Evolutionary conservation across 2,329 filamentous ascomycete species (phyloP), one percentile per base, ranked within the genome.

Genomic region (Calonectria pteridis): DNA sequence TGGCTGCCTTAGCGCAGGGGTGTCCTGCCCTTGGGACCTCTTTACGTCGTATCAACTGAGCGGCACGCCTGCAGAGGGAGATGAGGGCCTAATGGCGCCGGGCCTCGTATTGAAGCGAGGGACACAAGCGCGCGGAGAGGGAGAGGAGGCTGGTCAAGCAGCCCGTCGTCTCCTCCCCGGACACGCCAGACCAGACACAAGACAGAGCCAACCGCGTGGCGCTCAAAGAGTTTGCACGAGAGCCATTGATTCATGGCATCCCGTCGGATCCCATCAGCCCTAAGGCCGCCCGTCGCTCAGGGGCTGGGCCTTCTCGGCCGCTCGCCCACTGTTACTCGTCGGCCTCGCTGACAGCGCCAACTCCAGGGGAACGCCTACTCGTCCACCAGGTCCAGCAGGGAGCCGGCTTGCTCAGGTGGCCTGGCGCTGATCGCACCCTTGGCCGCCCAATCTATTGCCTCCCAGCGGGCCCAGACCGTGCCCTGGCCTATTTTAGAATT

Each of bases 401-500:
- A 46, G 14, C 40, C 28, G 43, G 28, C 59, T 14, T 65, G 33
- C 29, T 29, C 7, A n/a, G 7, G 43, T 46, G 13, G 16, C 62
- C 35, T n/a, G 28, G 35, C 23, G 65, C 49, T 59, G 66, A 68
- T 67, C 35, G 29, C 64, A 51, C 50, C 65, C 49, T 18, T 53
- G 31, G 26, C 53, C 11, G 26, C 11, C 18, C 64, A 67, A 35
- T 43, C 46, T 50, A 53, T 55, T 50, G 33, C 6, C n/a, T 31
- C 14, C 43, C 40, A 53, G 33, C 28, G 50, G 64, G 50, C 49
- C 64, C 29, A 67, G 65, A 58, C 65, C 65, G 40, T 35, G 35
- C 62, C 40, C 43, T 29, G 62, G 35, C 40, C 66, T 68, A 59
- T 68, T 68, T 68, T 68, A 62, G 55, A 62, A 62, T 62, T 62